Percentiles rank a stretch among this genome's conserved stretches.
These are phyloP conservation scores for Ganoderma boninense DNA, from an alignment of 1,284 basidiomycete genomes.

Conservation along the genomic window DNA sequence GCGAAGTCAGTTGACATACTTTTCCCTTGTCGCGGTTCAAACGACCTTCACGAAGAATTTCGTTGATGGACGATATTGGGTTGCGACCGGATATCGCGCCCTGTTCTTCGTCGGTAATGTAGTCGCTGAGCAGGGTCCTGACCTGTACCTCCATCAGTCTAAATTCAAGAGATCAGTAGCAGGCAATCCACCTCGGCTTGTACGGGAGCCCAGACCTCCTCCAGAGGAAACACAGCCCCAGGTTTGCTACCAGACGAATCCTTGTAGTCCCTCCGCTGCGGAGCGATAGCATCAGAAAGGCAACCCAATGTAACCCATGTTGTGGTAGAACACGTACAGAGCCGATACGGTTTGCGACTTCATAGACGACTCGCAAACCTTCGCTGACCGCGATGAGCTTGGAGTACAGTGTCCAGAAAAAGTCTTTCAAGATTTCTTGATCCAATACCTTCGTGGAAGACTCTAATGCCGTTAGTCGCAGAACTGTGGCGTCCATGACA, in stretches of 20 bases:
- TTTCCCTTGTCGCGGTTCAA: slow-evolving; percentile 82
- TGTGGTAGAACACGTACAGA: slow-evolving; percentile 63
- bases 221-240: slow-evolving; percentile 78
- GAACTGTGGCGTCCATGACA: slow-evolving; percentile 52
- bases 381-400: slow-evolving; percentile 97
- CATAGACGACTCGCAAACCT: slow-evolving; percentile 90
- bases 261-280: slow-evolving; percentile 86
- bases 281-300: not conserved
- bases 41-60: slow-evolving; percentile 88
- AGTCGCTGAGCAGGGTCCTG: slow-evolving; percentile 87
- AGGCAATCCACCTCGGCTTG: slow-evolving; percentile 79
- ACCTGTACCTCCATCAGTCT: slow-evolving; percentile 57
- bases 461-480: slow-evolving; percentile 83
- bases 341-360: slow-evolving; percentile 89
- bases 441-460: slow-evolving; percentile 78
- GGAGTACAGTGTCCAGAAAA: slow-evolving; percentile 98
- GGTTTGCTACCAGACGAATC: slow-evolving; percentile 82
- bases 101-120: slow-evolving; percentile 90
- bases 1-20: slow-evolving; percentile 50
- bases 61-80: slow-evolving; percentile 93
- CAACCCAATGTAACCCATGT: not conserved
- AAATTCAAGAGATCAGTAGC: slow-evolving; percentile 10
- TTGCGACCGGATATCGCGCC: slow-evolving; percentile 81
- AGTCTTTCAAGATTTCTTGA: slow-evolving; percentile 88
- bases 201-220: slow-evolving; percentile 93